A percentile compares a stretch with the other conserved stretches of the same genome.
These are phyloP conservation scores for Avena atlantica DNA, from an alignment of 176 grass and related monocot genomes.

Conservation along the genomic window DNA sequence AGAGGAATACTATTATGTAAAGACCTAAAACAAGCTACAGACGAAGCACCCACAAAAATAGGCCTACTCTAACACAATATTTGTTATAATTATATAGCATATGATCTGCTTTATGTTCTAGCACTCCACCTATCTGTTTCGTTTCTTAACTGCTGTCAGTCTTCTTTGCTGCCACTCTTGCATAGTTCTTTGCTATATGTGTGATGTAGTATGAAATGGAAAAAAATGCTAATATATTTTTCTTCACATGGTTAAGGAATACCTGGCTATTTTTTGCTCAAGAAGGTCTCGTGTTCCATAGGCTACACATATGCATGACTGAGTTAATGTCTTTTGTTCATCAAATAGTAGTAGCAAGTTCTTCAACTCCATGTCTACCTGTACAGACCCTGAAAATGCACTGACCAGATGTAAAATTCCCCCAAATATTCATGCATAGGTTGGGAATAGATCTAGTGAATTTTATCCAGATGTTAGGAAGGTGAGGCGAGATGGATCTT, in stretches of 20 bases:
- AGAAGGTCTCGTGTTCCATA: neutral
- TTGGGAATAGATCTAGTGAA: constrained; percentile 95
- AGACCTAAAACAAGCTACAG: constrained; percentile 16
- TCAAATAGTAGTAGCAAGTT: neutral
- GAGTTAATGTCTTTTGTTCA: constrained; percentile 24
- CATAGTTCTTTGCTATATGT: neutral
- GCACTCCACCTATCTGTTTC: constrained; percentile 10
- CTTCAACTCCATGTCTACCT: neutral
- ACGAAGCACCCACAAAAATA: neutral
- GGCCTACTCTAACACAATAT: constrained; percentile 5
- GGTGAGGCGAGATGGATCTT: constrained; percentile 92
- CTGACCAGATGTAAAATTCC: constrained; percentile 3
- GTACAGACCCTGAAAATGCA: constrained; percentile 22
- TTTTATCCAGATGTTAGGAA: constrained; percentile 91
- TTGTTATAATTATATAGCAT: constrained; percentile 26
- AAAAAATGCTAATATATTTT: constrained; percentile 15
- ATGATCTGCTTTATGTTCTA: constrained; percentile 33
- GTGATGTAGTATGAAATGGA: neutral
- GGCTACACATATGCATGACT: constrained; percentile 23
- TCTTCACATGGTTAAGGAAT: constrained; percentile 16
- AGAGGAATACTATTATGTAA: neutral
- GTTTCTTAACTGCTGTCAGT: constrained; percentile 17
- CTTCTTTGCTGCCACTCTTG: constrained; percentile 19
- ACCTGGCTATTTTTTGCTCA: constrained; percentile 14
- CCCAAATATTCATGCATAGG: constrained; percentile 52